A percentile compares a stretch with the other conserved stretches of the same genome.
Evolutionary conservation across 495 filamentous ascomycete genomes (phyloP).

Genomic region (Neurospora tetrasperma): DNA sequence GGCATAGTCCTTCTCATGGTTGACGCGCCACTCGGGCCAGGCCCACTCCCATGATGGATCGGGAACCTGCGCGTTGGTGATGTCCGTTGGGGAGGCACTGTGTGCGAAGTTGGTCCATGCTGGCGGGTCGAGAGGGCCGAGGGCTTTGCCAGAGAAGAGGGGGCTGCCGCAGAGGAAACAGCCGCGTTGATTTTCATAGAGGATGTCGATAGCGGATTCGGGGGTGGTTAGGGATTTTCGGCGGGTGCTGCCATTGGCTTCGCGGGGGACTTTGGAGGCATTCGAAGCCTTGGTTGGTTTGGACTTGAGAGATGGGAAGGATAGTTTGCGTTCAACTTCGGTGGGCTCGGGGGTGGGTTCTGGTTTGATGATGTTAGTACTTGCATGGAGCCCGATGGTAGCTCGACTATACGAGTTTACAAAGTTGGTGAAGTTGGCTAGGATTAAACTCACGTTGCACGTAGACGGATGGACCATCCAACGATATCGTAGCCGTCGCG

Average conservation of each 20-base stretch:
- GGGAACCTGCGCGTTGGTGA: slow-evolving; percentile 82
- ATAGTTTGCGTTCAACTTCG: not conserved
- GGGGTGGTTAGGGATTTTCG: slow-evolving; percentile 12
- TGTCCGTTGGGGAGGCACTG: slow-evolving; percentile 70
- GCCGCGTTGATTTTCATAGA: slow-evolving; percentile 90
- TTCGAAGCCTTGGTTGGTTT: not conserved
- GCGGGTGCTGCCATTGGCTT: not conserved
- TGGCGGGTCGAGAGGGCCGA: slow-evolving; percentile 77
- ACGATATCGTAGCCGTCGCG: not conserved
- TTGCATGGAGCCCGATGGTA: not conserved
- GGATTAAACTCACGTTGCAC: not conserved
- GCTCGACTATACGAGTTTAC: not conserved
- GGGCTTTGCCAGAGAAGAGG: slow-evolving; percentile 72
- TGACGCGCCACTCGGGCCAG: slow-evolving; percentile 90
- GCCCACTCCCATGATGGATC: slow-evolving; percentile 96
- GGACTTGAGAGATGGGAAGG: not conserved
- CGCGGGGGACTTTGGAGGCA: not conserved
- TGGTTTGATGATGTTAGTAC: not conserved
- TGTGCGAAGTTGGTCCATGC: slow-evolving; percentile 73
- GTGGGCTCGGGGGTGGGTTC: not conserved
- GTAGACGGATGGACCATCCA: not conserved
- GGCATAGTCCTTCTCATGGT: slow-evolving; percentile 60
- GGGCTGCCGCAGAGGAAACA: slow-evolving; percentile 81
- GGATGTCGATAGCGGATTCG: slow-evolving; percentile 66
- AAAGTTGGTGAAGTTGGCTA: not conserved